Conservation (phyloP, 2,329 filamentous ascomycete genomes). For the Colletotrichum sp. region DNA sequence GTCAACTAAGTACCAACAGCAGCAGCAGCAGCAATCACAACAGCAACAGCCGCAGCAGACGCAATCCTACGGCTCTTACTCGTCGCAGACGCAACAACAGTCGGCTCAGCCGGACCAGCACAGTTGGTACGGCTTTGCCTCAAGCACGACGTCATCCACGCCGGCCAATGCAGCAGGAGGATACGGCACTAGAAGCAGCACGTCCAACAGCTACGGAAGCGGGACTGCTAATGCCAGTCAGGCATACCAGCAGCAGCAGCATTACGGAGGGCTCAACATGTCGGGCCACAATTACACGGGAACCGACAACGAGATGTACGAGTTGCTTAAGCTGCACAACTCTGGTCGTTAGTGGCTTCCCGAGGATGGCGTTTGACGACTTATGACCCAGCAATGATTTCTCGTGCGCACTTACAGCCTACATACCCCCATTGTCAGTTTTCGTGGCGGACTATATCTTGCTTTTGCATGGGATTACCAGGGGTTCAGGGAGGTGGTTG, state of each 20-base stretch:
- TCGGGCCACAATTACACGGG: not conserved
- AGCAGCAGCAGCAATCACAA: conserved; percentile 5
- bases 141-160: not conserved
- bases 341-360: not conserved
- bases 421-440: not conserved
- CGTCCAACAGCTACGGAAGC: not conserved
- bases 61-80: not conserved
- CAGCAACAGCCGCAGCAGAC: not conserved
- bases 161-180: not conserved
- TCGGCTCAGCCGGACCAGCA: conserved; percentile 10
- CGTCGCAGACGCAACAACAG: conserved; percentile 3
- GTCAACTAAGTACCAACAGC: not conserved
- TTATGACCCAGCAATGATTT: not conserved
- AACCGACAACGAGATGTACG: conserved; percentile 6
- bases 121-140: conserved; percentile 13
- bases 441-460: not conserved
- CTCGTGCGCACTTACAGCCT: not conserved
- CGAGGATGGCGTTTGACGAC: not conserved
- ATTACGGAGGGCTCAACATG: not conserved
- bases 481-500: not conserved
- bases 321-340: conserved; percentile 11
- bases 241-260: conserved; percentile 16
- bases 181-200: not conserved
- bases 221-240: not conserved
- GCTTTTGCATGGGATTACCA: not conserved